Evolutionary conservation across 192 early-diverging fungal genomes (phyloP), one percentile per base, ranked within the genome.

Genomic region (Backusella macrospora): DNA sequence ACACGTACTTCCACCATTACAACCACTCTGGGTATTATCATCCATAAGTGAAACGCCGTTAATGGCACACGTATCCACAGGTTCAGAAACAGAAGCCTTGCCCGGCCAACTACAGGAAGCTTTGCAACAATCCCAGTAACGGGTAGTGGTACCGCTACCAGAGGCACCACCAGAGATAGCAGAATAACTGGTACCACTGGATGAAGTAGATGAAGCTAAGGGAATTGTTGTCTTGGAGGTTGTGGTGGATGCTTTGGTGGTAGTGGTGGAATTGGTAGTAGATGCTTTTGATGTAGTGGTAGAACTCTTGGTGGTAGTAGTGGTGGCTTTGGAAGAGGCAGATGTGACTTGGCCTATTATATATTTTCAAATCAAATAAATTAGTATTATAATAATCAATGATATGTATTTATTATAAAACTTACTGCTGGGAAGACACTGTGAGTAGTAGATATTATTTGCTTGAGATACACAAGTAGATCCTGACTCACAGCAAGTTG

Each of bases 111-210:
- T 55, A 6, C 75, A 70, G 21, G 68, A 70, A 40, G 75, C 49
- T 26, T 76, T 76, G 59, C 75, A 76, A 18, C 75, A 76, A 55
- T 76, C 75, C 73, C 73, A 75, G 48, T 75, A 75, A 26, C 73
- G 73, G 8, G 66, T 75, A 2, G 67, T 75, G n/a, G 40, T 55
- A 47, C 73, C 66, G 13, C 42, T 75, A 62, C 73, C 73, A 34
- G 73, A 75, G 21, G 29, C 45, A 44, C 66, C 73, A 5, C 67
- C 55, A 45, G 73, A 15, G 14, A 75, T 34, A 34, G 66, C 64
- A 46, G 52, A 26, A 38, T 69, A 47, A 23, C 49, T 26, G 21
- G 72, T 37, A 34, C 34, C 3, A 2, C 45, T 64, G 4, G 38
- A 14, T 5, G 62, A 29, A 5, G 62, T 2, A 5, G 62, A 37